Conservation (phyloP, 2,329 filamentous ascomycete species). For the Coleophoma eucalyptorum region DNA sequence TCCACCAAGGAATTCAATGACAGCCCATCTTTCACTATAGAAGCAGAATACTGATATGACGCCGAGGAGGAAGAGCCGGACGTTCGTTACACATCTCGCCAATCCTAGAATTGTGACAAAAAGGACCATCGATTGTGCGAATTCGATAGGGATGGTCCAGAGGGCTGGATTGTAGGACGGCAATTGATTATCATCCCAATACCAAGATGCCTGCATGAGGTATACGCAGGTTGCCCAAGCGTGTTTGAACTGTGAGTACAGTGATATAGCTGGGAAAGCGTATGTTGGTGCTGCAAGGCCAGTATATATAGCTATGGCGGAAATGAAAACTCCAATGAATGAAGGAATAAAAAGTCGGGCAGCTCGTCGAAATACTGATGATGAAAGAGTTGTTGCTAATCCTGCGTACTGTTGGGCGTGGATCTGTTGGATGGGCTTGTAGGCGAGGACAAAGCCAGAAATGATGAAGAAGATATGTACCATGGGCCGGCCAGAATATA, state of each 20-base stretch:
- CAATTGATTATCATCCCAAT: constrained; percentile 1
- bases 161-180: constrained; percentile 24
- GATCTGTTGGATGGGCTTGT: constrained; percentile 38
- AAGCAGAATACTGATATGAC: constrained; percentile 21
- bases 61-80: constrained; percentile 18
- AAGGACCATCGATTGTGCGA: constrained; percentile 24
- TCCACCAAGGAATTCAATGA: constrained; percentile 40
- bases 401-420: constrained; percentile 33
- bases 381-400: constrained; percentile 36
- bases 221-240: constrained; percentile 37
- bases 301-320: constrained; percentile 40
- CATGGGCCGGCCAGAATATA: constrained; percentile 42
- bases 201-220: constrained; percentile 18
- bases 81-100: constrained; percentile 16
- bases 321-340: constrained; percentile 36
- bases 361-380: constrained; percentile 42
- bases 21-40: constrained; percentile 17
- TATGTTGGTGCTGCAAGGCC: constrained; percentile 41
- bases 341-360: constrained; percentile 43
- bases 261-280: constrained; percentile 29
- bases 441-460: constrained; percentile 43
- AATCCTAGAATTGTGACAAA: constrained; percentile 22
- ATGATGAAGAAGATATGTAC: constrained; percentile 50
- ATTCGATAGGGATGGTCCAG: constrained; percentile 28
- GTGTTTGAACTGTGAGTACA: constrained; percentile 34